These are phyloP conservation scores for Orbilia brochopaga DNA, from an alignment of 2,329 filamentous ascomycete species.

Conservation along the genomic window DNA sequence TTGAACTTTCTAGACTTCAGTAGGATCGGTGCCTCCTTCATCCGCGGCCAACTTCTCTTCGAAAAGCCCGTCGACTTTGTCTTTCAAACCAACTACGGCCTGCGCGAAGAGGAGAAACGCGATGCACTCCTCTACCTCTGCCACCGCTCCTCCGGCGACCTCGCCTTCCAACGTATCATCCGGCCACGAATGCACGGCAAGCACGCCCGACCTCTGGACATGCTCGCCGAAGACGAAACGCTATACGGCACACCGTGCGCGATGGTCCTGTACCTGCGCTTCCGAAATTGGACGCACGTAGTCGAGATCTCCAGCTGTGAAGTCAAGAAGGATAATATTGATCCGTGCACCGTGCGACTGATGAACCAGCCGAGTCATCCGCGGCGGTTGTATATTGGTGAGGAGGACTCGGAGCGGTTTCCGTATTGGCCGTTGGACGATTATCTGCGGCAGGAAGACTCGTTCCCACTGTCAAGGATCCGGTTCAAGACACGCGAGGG, in stretches of 20 bases:
- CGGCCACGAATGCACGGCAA: slow-evolving; percentile 34
- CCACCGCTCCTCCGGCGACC: slow-evolving; percentile 45
- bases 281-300: slow-evolving; percentile 35
- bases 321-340: slow-evolving; percentile 40
- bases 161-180: slow-evolving; percentile 46
- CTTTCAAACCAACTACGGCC: slow-evolving; percentile 49
- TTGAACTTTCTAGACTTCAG: slow-evolving; percentile 27
- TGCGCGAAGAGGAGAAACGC: slow-evolving; percentile 46
- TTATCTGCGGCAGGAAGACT: slow-evolving; percentile 38
- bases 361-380: slow-evolving; percentile 38
- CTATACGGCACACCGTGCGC: slow-evolving; percentile 29
- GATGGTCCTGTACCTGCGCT: slow-evolving; percentile 44
- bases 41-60: slow-evolving; percentile 42
- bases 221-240: slow-evolving; percentile 17
- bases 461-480: slow-evolving; percentile 41
- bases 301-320: slow-evolving; percentile 28
- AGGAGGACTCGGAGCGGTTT: slow-evolving; percentile 41
- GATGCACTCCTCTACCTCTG: slow-evolving; percentile 46
- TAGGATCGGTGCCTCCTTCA: slow-evolving; percentile 33
- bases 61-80: slow-evolving; percentile 44
- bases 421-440: slow-evolving; percentile 48
- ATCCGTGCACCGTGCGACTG: slow-evolving; percentile 35
- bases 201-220: slow-evolving; percentile 27
- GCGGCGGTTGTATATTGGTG: slow-evolving; percentile 35
- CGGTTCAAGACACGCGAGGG: slow-evolving; percentile 44